Evolutionary conservation across 1,284 basidiomycete species (phyloP), one percentile per base, ranked within the genome.

Genomic region (Mycena sp.): DNA sequence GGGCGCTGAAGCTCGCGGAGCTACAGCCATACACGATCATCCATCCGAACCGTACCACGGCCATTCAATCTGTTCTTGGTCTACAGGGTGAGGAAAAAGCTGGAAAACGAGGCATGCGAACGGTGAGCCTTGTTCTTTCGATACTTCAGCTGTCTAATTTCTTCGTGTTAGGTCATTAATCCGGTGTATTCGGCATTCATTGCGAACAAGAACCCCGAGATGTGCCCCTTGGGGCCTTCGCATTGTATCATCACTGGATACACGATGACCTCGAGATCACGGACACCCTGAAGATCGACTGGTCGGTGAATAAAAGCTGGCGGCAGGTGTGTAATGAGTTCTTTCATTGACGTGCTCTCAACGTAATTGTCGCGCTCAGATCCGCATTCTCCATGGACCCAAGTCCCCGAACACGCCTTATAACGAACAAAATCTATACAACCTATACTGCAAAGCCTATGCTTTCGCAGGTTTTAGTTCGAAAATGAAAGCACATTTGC

Each of bases 31-130:
- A 71, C 29, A 50, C 32, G 1, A 61, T 69, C 17, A 51, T 70
- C 2, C 74, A 76, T 53, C 71, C 73, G 0, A 71, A 74, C 46
- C 49, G 61, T 6, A 53, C 65, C 30, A 70, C 69, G 1, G 16
- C 32, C 0, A 67, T 76, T 9, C 46, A 19, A 10, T 52, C 63
- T 11, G 53, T 76, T 11, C 67, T 76, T 1, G 72, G 69, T 0
- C 59, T 72, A 35, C 74, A 76, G 53, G 66, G 69, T 1, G 72
- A 74, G 38, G 69, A 76, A 40, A 75, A 75, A 35, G 70, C 71
- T 10, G 58, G 70, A 6, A 56, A 63, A 30, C 65, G 67, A 10
- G 73, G 70, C 0, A 73, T 76, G 73, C 60, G 64, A 19, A 73
- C 72, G 11, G 73, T 74, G 63, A 28, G 59, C 19, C 25, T 29